Evolutionary conservation across 2,329 filamentous ascomycete genomes (phyloP).

Genomic region (Colletotrichum sojae): DNA sequence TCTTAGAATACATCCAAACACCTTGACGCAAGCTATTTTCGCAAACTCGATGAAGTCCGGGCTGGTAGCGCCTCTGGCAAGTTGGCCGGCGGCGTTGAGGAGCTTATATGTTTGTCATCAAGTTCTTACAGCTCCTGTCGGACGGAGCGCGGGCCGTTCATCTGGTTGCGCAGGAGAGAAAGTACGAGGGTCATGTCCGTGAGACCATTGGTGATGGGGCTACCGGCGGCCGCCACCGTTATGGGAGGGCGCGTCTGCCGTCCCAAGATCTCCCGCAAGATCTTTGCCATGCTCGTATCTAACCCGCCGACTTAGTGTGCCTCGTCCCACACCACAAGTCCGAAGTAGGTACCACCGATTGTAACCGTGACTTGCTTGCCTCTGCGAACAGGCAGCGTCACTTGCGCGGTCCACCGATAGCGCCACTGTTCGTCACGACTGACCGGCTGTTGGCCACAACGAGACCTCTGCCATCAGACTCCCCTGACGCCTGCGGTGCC

Average conservation of each 20-base stretch:
- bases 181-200: neutral
- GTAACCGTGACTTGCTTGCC: too few relatives aligned
- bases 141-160: neutral
- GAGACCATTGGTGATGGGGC: neutral
- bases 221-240: neutral
- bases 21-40: neutral
- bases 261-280: constrained; percentile 3
- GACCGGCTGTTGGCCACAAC: neutral
- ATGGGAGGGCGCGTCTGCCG: constrained; percentile 1
- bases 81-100: neutral
- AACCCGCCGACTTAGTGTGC: neutral
- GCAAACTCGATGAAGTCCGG: neutral
- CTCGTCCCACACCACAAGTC: too few relatives aligned
- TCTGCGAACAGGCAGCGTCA: too few relatives aligned
- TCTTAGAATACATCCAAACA: neutral
- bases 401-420: too few relatives aligned
- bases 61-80: neutral
- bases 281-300: neutral
- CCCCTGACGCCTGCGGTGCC: too few relatives aligned
- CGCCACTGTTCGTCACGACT: neutral
- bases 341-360: too few relatives aligned
- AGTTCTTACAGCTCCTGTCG: neutral
- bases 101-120: neutral
- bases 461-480: neutral
- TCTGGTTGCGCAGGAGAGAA: constrained; percentile 1